Evolutionary conservation across 257 asterid species (phyloP), one percentile per base, ranked within the genome.

Genomic region (Cynanchum wilfordii): DNA sequence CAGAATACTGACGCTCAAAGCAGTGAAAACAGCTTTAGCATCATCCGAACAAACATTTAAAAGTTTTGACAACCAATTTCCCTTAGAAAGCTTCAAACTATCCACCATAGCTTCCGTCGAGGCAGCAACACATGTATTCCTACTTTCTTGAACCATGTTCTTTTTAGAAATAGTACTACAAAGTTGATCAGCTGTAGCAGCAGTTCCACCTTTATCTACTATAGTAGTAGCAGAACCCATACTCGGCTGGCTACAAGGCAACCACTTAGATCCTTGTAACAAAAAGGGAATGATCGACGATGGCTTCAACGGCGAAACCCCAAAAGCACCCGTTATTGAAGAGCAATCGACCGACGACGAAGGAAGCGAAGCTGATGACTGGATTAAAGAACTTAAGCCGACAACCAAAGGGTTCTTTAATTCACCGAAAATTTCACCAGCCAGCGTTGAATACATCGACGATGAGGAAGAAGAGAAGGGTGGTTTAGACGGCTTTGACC

Each of bases 21-120:
- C 99, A 55, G 98, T 95, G 62, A 90, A 82, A 54, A 86, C 96
- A 8, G 99, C 96, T 79, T 92, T 92, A 29, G 99, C 96, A 78
- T 95, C 99, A 66, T 90, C 98, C 16, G 92, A 84, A 72, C 91
- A 81, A 17, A 79, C 57, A 38, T 85, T 85, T 86, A 82, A 77
- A 82, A 92, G 58, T 78, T 87, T 90, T 42, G 85, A 84, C 20
- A 90, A 40, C 99, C 96, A 92, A 54, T 79, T 76, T 0, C 77
- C 74, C 67, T 30, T 68, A 3, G 74, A 30, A 66, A 69, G 68
- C 63, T 75, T 80, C 58, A 83, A 54, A 76, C 75, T 70, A 77
- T 72, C 86, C 63, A 83, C 81, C 77, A 85, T 70, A 24, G 79
- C 87, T 75, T 85, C 85, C 25, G 87, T 70, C 5, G 82, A 82